Base-by-base conservation (phyloP, 345 rosid genomes). In the Arabidopsis suecica region DNA sequence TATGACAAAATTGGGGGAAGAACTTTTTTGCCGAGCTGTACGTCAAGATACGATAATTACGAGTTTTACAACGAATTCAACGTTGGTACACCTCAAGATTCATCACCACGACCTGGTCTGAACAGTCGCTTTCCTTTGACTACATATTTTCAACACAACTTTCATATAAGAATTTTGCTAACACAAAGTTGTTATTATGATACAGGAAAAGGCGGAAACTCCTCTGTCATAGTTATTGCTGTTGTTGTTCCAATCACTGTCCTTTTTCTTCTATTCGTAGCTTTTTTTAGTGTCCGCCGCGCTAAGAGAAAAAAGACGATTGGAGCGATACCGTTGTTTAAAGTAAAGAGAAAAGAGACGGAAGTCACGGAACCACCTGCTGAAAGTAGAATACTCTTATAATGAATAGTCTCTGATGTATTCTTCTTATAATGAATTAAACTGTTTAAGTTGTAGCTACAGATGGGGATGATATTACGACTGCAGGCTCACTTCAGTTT, bases 401-500 rank as follows among this genome's bases (percentile, higher is more conserved):
- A 73, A 14, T 32, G 18, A 6, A 33, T 55, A 11, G 9, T 16
- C 18, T 37, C 42, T 38, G 8, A 0, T 56, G 11, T 42, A 28
- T 36, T 38, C 3, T 16, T 16, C 18, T 16, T 16, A 16, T 16
- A 16, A 16, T 16, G 18, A 16, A 16, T 16, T 16, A 16, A 16
- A 16, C 33, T 53, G 11, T 22, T 23, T 11, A 18, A 54, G 5
- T 25, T 51, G 37, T 56, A 18, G 8, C 40, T 25, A 3, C 58
- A 82, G 90, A 4, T 23, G 18, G 2, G 9, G 67, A 62, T 37
- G 84, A 82, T 6, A 78, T 82, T 18, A 61, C 79, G 0, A 60
- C 57, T 9, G 67, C 47, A 63, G 88, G 84, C 30, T 82, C 87
- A 13, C 75, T 87, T 66, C 86, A 86, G 55, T 74, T 63, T 33